Evolutionary conservation across 768 basidiomycete genomes (phyloP), one percentile per base, ranked within the genome.

Genomic region (Trametes coccinea): DNA sequence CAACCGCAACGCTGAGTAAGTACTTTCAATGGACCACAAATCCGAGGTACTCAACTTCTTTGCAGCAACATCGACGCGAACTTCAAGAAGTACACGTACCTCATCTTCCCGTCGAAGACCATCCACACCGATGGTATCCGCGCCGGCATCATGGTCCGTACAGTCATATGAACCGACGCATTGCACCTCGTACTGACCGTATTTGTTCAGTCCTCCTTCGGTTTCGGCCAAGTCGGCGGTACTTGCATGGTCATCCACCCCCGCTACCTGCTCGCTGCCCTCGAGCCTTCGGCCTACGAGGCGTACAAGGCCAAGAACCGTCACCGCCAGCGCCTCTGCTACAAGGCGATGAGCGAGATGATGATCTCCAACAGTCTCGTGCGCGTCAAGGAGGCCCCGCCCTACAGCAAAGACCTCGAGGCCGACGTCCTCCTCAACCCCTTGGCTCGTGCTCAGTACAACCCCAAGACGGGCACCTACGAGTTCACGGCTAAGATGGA

Each of bases 191-290:
- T 57, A 49, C 58, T 66, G 51, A 67, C 31, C 31, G 54, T n/a
- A 53, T 51, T 50, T 66, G 29, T 9, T 3, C 65, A 93, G 87
- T 95, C 93, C 0, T 95, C 93, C 13, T 96, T 96, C 76, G 96
- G 97, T 65, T 98, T 98, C 79, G 95, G 97, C 69, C 97, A 98
- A 84, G 96, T 98, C 63, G 97, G 97, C 55, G 97, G 97, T 56
- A 91, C 87, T 59, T 91, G 88, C 46, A 82, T 95, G 65, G 80
- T 98, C 69, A 72, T 98, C 52, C 89, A 98, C 73, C 95, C 97
- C 63, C 90, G 93, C 66, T 93, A 92, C 77, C 82, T 97, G 64
- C 87, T 95, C 65, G 96, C 89, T 43, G 82, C 90, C 9, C 78
- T 98, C 40, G 87, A 94, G 62, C 85, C 92, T 0, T 79, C 84